A percentile compares a stretch with the other conserved stretches of the same genome.
Evolutionary conservation across 2,329 filamentous ascomycete genomes (phyloP).

Genomic region (Fusarium ramigenum): DNA sequence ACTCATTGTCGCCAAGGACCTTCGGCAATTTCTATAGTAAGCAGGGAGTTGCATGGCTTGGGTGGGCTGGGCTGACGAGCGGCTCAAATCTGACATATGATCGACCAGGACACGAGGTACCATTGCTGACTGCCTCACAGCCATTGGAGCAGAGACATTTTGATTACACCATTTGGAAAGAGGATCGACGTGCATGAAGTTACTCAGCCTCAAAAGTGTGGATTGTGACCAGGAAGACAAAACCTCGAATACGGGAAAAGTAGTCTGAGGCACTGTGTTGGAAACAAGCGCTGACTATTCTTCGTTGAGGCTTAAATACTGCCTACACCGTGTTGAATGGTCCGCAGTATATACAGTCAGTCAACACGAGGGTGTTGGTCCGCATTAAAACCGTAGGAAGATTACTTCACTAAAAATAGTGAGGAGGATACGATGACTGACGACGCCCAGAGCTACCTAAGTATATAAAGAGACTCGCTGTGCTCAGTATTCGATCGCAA

Average conservation of each 20-base stretch:
- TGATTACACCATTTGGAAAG: background rate
- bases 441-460: fast-evolving
- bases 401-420: background rate
- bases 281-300: background rate
- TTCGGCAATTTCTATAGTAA: background rate
- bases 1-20: too few species aligned
- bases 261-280: background rate
- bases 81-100: conserved; percentile 1
- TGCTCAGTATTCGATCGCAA: fast-evolving
- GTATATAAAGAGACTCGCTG: background rate
- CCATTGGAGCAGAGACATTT: background rate
- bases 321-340: too few species aligned
- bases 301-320: background rate
- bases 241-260: background rate
- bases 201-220: background rate
- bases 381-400: background rate
- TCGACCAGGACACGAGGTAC: background rate
- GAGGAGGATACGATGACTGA: background rate
- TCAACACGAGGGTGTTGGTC: fast-evolving
- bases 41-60: background rate
- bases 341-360: background rate
- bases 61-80: background rate
- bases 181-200: background rate
- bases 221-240: background rate
- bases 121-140: background rate